These are phyloP conservation scores for Hygrocybe punicea DNA, from an alignment of 768 basidiomycete species.

Conservation along the genomic window DNA sequence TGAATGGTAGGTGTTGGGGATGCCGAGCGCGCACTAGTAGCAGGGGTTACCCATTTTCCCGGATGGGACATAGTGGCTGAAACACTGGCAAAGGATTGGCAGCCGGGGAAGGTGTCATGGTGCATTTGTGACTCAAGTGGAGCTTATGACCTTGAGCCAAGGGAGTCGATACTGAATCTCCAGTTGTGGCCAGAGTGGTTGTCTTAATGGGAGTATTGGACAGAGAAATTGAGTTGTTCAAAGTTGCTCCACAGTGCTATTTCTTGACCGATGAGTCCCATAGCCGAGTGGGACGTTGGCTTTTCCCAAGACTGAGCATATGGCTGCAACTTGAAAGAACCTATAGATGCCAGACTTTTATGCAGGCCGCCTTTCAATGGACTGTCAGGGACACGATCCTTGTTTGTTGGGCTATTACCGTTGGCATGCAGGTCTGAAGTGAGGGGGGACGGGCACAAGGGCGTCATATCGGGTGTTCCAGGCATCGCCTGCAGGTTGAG, in stretches of 20 bases:
- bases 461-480: conserved; percentile 47
- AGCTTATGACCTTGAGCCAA: conserved; percentile 6
- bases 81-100: conserved; percentile 57
- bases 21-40: conserved; percentile 8
- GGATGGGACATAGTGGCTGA: conserved; percentile 54
- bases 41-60: conserved; percentile 16
- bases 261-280: conserved; percentile 17
- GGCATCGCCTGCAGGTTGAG: conserved; percentile 82
- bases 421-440: conserved; percentile 19
- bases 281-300: conserved; percentile 4
- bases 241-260: conserved; percentile 15
- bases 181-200: conserved; percentile 7
- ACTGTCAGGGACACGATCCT: conserved; percentile 26
- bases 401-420: conserved; percentile 35
- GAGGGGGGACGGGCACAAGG: conserved; percentile 39
- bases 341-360: conserved; percentile 39
- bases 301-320: conserved; percentile 32
- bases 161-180: background rate
- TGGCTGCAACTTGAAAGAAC: conserved; percentile 41
- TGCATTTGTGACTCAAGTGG: conserved; percentile 49
- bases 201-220: conserved; percentile 22
- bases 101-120: conserved; percentile 56
- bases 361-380: conserved; percentile 38
- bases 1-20: conserved; percentile 25
- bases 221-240: conserved; percentile 8